Base-by-base conservation (phyloP, 768 basidiomycete genomes). In the Solioccasus polychromus region DNA sequence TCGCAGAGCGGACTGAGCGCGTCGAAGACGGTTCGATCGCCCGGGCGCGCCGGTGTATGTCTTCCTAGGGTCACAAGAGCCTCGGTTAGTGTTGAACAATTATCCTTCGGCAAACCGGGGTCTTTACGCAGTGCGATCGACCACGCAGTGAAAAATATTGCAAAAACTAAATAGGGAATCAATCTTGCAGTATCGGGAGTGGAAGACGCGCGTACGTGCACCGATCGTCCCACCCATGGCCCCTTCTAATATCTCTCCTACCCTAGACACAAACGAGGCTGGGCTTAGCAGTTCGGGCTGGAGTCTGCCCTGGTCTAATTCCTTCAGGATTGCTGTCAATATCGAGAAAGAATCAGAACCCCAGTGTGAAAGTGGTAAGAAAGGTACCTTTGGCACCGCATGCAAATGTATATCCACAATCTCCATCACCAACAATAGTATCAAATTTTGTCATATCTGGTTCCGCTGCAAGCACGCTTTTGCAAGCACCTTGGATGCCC, bases 351-450 rank as follows among this genome's bases (percentile, higher is more conserved):
- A 23, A 3, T 45, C 17, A 39, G 29, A 22, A 18, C 20, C 6
- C 24, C 17, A n/a, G n/a, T 42, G 22, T 7, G 7, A 15, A 10
- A 23, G 7, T 28, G 20, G 24, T 19, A 22, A 18, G 23, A 44
- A 25, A 35, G 34, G 9, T 39, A 68, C 66, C 69, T 62, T 48
- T 60, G 7, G 71, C 71, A 9, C 82, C 81, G 3, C 72, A 64
- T 8, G 75, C 69, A 48, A 82, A 78, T 7, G 80, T 82, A 30
- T 75, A 64, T 8, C 82, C 80, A 37, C 80, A 81, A 56, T 83
- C 80, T 6, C 81, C 82, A 60, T 84, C 82, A 22, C 82, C 81
- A 8, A 77, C 70, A 22, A 82, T 66, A 8, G 78, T 80, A 58
- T 84, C 83, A 55, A 71, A 80, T 26, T 68, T 62, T 4, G 82